A percentile compares a stretch with the other conserved stretches of the same genome.
Conservation (phyloP, 2,329 filamentous ascomycete genomes). For the Epichloe uncinata region DNA sequence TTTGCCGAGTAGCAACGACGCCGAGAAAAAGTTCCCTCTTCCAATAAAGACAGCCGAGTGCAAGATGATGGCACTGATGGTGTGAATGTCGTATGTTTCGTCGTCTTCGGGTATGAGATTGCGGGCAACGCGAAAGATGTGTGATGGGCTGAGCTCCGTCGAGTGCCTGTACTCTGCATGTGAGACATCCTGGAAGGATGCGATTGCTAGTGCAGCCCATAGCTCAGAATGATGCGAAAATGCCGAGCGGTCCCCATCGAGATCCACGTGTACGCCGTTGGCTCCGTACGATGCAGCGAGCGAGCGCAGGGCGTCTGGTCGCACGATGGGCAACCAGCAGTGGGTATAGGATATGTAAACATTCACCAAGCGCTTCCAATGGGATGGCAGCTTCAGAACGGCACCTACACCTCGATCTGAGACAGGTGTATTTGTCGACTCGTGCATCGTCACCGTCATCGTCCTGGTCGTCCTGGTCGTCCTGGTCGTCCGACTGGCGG, state of each 20-base stretch:
- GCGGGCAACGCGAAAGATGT: constrained; percentile 38
- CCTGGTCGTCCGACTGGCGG: background rate
- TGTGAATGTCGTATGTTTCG: constrained; percentile 30
- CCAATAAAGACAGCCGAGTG: constrained; percentile 52
- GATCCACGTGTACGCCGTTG: constrained; percentile 18
- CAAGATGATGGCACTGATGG: constrained; percentile 30
- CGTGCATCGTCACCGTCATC: background rate
- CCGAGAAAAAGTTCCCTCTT: constrained; percentile 38
- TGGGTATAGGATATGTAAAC: constrained; percentile 66
- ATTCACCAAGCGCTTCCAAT: constrained; percentile 51
- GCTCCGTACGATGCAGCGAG: constrained; percentile 29
- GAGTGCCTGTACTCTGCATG: background rate
- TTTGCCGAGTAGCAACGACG: constrained; percentile 51
- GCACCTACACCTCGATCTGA: background rate
- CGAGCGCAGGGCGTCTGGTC: constrained; percentile 48
- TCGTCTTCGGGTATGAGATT: constrained; percentile 35
- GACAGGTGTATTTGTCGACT: background rate
- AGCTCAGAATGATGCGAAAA: constrained; percentile 36
- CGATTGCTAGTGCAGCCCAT: constrained; percentile 46
- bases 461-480: too few species aligned
- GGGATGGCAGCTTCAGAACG: constrained; percentile 28
- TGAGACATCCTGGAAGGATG: constrained; percentile 36
- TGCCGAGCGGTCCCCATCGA: constrained; percentile 18
- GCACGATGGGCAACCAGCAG: constrained; percentile 61
- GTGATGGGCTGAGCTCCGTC: constrained; percentile 5